Percentiles rank a stretch among this genome's conserved stretches.
These are phyloP conservation scores for Xylaria sp. DNA, from an alignment of 2,329 filamentous ascomycete genomes.

Conservation along the genomic window DNA sequence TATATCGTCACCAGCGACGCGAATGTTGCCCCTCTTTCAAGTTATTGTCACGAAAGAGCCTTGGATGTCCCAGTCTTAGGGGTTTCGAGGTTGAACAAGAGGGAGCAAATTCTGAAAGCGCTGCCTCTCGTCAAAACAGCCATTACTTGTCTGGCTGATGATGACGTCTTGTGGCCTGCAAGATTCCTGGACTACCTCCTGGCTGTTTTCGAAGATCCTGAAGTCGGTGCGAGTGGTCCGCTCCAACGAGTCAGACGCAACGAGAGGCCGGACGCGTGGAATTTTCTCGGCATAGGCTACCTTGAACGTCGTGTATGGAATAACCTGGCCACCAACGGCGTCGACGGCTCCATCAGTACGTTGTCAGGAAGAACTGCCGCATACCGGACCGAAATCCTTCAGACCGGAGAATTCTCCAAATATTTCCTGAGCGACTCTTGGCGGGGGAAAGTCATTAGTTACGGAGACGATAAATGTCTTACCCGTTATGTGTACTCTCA, in stretches of 20 bases:
- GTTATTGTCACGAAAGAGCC: not conserved
- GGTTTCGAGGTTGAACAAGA: slow-evolving; percentile 7
- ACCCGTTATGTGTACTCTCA: slow-evolving; percentile 15
- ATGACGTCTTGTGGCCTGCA: slow-evolving; percentile 6
- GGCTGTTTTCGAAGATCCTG: slow-evolving; percentile 12
- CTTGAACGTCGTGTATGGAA: slow-evolving; percentile 19
- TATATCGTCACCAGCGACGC: slow-evolving; percentile 1
- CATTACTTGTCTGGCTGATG: slow-evolving; percentile 10
- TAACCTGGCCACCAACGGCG: slow-evolving; percentile 8
- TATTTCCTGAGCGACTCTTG: slow-evolving; percentile 4
- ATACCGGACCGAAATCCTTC: slow-evolving; percentile 15
- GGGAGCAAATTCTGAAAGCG: slow-evolving; percentile 8
- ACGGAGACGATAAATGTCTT: slow-evolving; percentile 13
- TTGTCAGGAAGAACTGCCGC: slow-evolving; percentile 15
- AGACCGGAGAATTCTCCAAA: slow-evolving; percentile 1
- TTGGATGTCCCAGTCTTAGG: not conserved
- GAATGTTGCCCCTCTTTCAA: not conserved
- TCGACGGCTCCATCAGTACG: slow-evolving; percentile 16
- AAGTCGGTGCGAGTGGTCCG: slow-evolving; percentile 9
- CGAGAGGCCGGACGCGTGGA: slow-evolving; percentile 1
- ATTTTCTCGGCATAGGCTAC: slow-evolving; percentile 15
- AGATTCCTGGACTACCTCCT: slow-evolving; percentile 12
- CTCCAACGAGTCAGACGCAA: slow-evolving; percentile 5
- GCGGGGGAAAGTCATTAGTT: not conserved
- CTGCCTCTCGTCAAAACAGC: not conserved